Conservation (phyloP, 768 basidiomycete species). For the Boletus reticulatus region DNA sequence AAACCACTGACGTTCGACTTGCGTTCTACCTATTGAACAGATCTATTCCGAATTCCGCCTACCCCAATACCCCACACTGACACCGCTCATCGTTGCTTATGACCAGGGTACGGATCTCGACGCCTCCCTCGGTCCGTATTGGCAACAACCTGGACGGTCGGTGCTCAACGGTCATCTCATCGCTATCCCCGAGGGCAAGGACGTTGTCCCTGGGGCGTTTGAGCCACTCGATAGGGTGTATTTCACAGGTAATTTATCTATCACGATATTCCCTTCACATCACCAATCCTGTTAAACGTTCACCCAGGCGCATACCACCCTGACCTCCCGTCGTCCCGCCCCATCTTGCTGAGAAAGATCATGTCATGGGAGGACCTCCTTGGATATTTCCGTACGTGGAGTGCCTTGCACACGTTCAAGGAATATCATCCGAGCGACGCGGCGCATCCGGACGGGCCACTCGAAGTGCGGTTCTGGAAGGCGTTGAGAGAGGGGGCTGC, state of each 20-base stretch:
- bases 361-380: conserved; percentile 68
- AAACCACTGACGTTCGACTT: no score
- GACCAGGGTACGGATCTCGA: not conserved
- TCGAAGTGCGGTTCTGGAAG: conserved; percentile 64
- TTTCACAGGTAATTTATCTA: conserved; percentile 47
- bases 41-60: conserved; percentile 8
- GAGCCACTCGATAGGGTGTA: conserved; percentile 50
- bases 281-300: no score
- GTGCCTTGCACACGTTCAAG: conserved; percentile 65
- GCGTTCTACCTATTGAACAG: not conserved
- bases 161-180: not conserved
- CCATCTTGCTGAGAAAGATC: conserved; percentile 52
- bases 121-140: conserved; percentile 2
- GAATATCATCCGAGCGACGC: conserved; percentile 59
- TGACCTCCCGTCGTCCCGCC: not conserved
- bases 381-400: conserved; percentile 69
- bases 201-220: conserved; percentile 16
- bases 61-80: not conserved
- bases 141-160: conserved; percentile 5
- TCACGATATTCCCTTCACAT: no score
- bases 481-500: conserved; percentile 39
- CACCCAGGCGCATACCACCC: not conserved
- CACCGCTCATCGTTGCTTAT: conserved; percentile 2
- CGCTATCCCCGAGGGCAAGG: not conserved
- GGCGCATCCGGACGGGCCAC: conserved; percentile 50